These are phyloP conservation scores for Irineochytrium annulatum DNA, from an alignment of 192 early-diverging fungal genomes.

Conservation along the genomic window DNA sequence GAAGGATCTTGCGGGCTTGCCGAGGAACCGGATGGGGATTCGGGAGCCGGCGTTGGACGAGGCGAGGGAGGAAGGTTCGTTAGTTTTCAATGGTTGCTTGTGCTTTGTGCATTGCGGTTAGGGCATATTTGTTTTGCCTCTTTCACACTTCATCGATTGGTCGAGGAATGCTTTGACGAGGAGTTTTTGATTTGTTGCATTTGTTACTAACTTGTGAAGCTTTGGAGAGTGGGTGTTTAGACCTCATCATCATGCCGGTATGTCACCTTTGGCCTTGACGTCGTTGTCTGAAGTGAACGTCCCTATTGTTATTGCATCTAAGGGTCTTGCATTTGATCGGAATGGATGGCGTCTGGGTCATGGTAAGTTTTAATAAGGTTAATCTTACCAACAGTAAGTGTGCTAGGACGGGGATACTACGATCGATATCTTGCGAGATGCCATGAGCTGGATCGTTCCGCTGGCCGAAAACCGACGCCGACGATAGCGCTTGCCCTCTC, in stretches of 20 bases:
- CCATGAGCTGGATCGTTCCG: background rate
- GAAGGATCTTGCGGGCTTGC: conserved; percentile 7
- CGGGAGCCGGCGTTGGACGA: conserved; percentile 14
- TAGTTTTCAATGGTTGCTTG: too few relatives aligned
- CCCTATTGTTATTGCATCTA: too few relatives aligned
- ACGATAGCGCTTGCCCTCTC: conserved; percentile 11
- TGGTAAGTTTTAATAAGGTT: too few relatives aligned
- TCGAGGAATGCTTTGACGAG: too few relatives aligned
- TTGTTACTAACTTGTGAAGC: background rate
- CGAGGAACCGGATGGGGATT: conserved; percentile 24
- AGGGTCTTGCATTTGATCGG: conserved; percentile 8
- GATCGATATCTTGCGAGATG: conserved; percentile 16
- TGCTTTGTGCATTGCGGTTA: too few relatives aligned
- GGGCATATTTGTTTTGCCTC: too few relatives aligned
- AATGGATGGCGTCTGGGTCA: conserved; percentile 19
- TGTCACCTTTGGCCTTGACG: too few relatives aligned
- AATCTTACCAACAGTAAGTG: too few relatives aligned
- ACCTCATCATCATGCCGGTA: conserved; percentile 12
- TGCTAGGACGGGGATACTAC: conserved; percentile 20
- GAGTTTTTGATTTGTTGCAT: too few relatives aligned
- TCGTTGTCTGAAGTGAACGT: too few relatives aligned
- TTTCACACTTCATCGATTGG: too few relatives aligned
- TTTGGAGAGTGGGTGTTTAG: background rate
- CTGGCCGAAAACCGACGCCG: background rate
- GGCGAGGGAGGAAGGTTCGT: conserved; percentile 4